A percentile compares a stretch with the other conserved stretches of the same genome.
Conservation (phyloP, 1,284 basidiomycete species). For the Cutaneotrichosporon curvatum region DNA sequence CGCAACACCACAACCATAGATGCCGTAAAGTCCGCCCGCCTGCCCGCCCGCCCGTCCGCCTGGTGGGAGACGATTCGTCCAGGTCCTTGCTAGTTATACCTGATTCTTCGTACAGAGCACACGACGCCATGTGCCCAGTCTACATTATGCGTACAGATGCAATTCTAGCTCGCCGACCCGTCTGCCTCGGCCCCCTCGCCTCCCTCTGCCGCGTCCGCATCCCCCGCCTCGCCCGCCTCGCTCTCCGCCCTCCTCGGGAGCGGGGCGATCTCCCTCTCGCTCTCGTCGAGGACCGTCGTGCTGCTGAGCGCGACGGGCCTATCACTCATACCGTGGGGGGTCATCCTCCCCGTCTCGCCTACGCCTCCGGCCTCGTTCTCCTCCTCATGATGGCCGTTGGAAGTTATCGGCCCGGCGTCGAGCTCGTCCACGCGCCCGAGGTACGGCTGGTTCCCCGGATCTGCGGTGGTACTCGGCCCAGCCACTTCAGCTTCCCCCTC, state of each 20-base stretch:
- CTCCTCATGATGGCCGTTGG: constrained; percentile 12
- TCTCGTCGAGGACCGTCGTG: constrained; percentile 34
- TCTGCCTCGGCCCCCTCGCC: not conserved
- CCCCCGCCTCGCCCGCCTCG: not conserved
- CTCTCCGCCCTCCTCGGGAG: constrained; percentile 23
- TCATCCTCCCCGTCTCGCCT: constrained; percentile 33
- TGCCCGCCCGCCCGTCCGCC: not conserved
- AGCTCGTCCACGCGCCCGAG: constrained; percentile 46
- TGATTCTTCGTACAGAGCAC: too few relatives aligned
- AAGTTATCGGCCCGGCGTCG: constrained; percentile 41
- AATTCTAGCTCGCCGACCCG: not conserved
- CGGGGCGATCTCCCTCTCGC: constrained; percentile 30
- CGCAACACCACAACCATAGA: too few relatives aligned
- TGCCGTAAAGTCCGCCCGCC: too few relatives aligned
- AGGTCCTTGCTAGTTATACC: too few relatives aligned
- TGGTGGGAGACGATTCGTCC: too few relatives aligned
- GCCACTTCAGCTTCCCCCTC: not conserved
- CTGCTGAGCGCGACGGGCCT: constrained; percentile 38
- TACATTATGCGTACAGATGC: too few relatives aligned
- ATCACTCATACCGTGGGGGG: constrained; percentile 43
- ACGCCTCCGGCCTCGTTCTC: constrained; percentile 1
- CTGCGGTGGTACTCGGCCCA: not conserved
- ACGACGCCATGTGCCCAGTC: too few relatives aligned
- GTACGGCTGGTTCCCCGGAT: constrained; percentile 39
- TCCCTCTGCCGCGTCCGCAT: not conserved